Conservation (phyloP, 768 basidiomycete species). For the Nidula microcarpa region DNA sequence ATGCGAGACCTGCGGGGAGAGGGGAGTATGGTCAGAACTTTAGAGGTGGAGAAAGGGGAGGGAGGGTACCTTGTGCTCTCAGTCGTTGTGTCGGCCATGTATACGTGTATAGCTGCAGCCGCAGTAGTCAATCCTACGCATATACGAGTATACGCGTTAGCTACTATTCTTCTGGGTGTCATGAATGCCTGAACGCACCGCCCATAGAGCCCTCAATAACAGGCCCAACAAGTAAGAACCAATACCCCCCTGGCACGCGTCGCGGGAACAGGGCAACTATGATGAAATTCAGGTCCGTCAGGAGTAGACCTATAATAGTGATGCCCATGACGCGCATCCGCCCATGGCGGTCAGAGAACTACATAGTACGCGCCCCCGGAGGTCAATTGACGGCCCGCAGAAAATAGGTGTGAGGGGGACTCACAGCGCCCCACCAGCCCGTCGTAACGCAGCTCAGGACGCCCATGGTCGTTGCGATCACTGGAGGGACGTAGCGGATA, state of each 20-base stretch:
- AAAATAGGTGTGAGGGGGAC: slow-evolving; percentile 16
- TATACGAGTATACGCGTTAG: slow-evolving; percentile 9
- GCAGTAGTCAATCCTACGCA: slow-evolving; percentile 47
- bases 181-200: slow-evolving; percentile 37
- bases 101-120: slow-evolving; percentile 55
- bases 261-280: slow-evolving; percentile 57
- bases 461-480: slow-evolving; percentile 63
- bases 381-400: neutral
- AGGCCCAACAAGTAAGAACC: slow-evolving; percentile 68
- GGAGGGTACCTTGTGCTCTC: slow-evolving; percentile 45
- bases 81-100: slow-evolving; percentile 64
- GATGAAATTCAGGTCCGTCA: slow-evolving; percentile 65
- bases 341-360: slow-evolving; percentile 80
- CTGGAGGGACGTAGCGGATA: slow-evolving; percentile 27
- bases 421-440: slow-evolving; percentile 82
- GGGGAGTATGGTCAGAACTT: too few relatives aligned
- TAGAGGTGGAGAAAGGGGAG: slow-evolving; percentile 1
- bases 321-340: slow-evolving; percentile 63
- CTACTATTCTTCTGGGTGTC: neutral
- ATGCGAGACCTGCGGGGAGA: slow-evolving; percentile 45
- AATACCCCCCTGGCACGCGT: slow-evolving; percentile 75
- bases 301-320: slow-evolving; percentile 55
- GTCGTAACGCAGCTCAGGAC: slow-evolving; percentile 75
- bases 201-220: slow-evolving; percentile 69
- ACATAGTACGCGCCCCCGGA: neutral